Evolutionary conservation across 768 basidiomycete species (phyloP).

Genomic region (Suillus paluster): DNA sequence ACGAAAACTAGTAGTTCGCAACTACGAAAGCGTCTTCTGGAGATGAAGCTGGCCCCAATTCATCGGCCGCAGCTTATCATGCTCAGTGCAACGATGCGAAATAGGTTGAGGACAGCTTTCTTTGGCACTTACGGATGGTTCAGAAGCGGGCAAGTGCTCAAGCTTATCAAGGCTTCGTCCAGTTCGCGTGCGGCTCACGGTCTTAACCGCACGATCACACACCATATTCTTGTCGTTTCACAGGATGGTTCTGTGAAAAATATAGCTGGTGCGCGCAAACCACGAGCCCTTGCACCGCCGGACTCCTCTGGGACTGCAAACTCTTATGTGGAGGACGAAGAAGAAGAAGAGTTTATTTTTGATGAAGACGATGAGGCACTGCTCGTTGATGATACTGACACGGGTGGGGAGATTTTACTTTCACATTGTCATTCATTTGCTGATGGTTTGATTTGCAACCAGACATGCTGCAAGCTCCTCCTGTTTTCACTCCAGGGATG

Average conservation of each 20-base stretch:
- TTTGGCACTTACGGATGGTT: constrained; percentile 65
- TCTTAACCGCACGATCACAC: constrained; percentile 36
- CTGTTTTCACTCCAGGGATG: constrained; percentile 57
- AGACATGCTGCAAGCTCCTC: constrained; percentile 52
- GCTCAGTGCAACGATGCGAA: constrained; percentile 72
- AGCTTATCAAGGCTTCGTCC: constrained; percentile 30
- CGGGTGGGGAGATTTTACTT: constrained; percentile 18
- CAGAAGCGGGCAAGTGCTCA: constrained; percentile 42
- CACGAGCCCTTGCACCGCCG: not conserved
- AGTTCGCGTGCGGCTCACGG: constrained; percentile 30
- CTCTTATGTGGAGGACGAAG: not conserved
- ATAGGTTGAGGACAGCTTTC: constrained; percentile 43
- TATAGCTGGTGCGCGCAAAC: constrained; percentile 48
- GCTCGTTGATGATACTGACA: constrained; percentile 24
- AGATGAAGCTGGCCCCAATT: constrained; percentile 11
- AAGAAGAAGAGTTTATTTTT: constrained; percentile 23
- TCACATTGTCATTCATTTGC: not conserved
- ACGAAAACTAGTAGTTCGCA: constrained; percentile 20
- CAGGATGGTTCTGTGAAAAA: constrained; percentile 57
- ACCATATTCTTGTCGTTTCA: constrained; percentile 67
- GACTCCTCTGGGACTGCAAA: not conserved
- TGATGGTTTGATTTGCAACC: constrained; percentile 15
- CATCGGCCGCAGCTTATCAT: constrained; percentile 63
- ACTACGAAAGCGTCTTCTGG: constrained; percentile 13
- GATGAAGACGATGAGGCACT: constrained; percentile 26